Percentiles rank a stretch among this genome's conserved stretches.
Conservation (phyloP, 345 rosid genomes). For the Moricandia moricandioides region DNA sequence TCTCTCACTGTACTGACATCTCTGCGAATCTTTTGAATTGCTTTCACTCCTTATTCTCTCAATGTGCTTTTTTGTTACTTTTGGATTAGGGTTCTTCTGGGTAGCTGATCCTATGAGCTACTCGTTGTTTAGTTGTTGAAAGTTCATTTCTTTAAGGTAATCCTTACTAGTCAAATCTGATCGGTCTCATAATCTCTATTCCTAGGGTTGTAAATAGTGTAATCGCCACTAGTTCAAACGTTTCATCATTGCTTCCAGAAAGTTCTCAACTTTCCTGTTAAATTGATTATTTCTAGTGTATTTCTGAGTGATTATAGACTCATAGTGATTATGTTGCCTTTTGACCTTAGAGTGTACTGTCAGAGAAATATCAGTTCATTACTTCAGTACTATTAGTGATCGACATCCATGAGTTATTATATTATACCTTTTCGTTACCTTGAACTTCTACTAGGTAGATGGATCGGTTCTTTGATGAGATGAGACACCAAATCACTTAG, state of each 20-base stretch:
- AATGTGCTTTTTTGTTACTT: background rate
- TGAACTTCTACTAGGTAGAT: constrained; percentile 45
- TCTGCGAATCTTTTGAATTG: background rate
- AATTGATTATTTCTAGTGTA: background rate
- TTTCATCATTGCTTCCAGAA: background rate
- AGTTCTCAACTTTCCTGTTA: constrained; percentile 6
- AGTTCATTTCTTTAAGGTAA: background rate
- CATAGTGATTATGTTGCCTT: background rate
- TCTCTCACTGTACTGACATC: background rate
- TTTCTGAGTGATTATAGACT: background rate
- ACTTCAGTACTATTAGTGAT: background rate
- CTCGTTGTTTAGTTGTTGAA: constrained; percentile 3
- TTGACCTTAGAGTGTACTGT: background rate
- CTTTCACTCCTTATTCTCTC: background rate
- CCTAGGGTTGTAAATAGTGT: background rate
- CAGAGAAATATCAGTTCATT: background rate
- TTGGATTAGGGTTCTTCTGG: constrained; percentile 34
- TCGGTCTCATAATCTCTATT: background rate
- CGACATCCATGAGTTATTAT: background rate
- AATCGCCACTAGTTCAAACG: background rate
- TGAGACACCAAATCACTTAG: constrained; percentile 39
- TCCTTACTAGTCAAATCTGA: constrained; percentile 28
- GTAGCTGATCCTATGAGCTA: constrained; percentile 3
- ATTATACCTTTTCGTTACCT: background rate
- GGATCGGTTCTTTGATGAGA: constrained; percentile 39